Percentiles rank a stretch among this genome's conserved stretches.
These are phyloP conservation scores for Penicillium egyptiacum DNA, from an alignment of 495 filamentous ascomycete species.

Conservation along the genomic window DNA sequence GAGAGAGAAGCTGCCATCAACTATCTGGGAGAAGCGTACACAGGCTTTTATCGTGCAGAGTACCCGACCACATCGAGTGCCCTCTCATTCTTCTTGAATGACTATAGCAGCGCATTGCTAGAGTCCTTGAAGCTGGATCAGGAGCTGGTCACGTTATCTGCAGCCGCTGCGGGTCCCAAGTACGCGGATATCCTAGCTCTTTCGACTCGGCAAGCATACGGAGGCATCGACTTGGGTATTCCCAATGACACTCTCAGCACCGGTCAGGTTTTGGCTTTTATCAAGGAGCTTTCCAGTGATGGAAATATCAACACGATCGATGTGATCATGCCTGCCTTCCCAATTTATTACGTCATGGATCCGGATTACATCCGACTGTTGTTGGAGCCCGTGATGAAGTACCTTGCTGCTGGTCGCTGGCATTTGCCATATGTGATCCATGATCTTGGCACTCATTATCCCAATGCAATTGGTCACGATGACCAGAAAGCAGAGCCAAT, in stretches of 20 bases:
- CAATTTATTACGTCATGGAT: constrained; percentile 50
- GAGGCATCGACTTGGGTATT: constrained; percentile 49
- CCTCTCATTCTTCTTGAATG: constrained; percentile 43
- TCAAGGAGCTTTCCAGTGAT: constrained; percentile 55
- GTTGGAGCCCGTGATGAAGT: constrained; percentile 51
- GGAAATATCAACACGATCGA: constrained; percentile 56
- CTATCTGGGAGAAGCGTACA: constrained; percentile 47
- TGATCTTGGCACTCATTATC: constrained; percentile 48
- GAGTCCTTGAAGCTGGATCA: constrained; percentile 39
- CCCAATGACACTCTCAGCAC: constrained; percentile 44
- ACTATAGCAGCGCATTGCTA: constrained; percentile 40
- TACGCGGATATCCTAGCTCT: constrained; percentile 51
- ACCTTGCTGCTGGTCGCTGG: constrained; percentile 49
- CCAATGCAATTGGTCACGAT: constrained; percentile 51
- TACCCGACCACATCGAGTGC: constrained; percentile 35
- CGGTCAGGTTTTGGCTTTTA: constrained; percentile 45
- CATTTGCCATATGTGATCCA: constrained; percentile 45
- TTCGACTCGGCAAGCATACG: constrained; percentile 50
- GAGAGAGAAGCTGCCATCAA: constrained; percentile 47
- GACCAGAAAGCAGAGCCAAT: constrained; percentile 45
- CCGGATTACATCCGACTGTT: constrained; percentile 51
- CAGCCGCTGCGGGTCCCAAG: constrained; percentile 37
- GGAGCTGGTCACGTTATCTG: constrained; percentile 31
- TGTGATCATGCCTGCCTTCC: constrained; percentile 51
- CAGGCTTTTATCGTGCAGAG: constrained; percentile 44